phyloP scores from a whole-genome alignment of 2,329 filamentous ascomycete genomes.

The Aureobasidium sp. region DNA sequence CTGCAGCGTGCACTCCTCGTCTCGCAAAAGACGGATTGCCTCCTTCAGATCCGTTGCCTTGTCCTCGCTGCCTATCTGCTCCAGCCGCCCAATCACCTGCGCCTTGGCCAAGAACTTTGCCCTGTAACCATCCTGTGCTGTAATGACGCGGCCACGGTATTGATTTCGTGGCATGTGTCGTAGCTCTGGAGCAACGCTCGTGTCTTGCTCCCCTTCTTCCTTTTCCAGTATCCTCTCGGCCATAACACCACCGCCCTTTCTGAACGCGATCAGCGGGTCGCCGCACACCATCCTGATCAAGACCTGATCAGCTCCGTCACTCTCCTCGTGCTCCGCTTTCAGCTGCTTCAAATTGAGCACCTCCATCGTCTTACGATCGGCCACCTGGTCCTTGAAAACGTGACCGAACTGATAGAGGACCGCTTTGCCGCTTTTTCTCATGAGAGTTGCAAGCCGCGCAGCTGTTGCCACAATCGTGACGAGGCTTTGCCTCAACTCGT shows the following conservation, averaged over 20 bases:
- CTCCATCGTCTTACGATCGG: slow-evolving; percentile 23
- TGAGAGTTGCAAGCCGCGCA: slow-evolving; percentile 17
- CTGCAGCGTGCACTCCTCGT: not conserved
- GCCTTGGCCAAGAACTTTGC: slow-evolving; percentile 21
- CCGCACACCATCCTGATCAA: slow-evolving; percentile 24
- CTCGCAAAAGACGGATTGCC: not conserved
- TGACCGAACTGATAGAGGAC: slow-evolving; percentile 24
- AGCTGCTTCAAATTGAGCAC: slow-evolving; percentile 21
- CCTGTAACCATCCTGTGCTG: slow-evolving; percentile 20
- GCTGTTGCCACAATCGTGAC: slow-evolving; percentile 18
- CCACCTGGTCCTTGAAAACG: slow-evolving; percentile 26
- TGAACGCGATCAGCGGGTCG: slow-evolving; percentile 21
- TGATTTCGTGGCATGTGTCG: slow-evolving; percentile 13
- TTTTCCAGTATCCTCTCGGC: slow-evolving; percentile 16
- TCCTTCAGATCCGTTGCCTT: not conserved
- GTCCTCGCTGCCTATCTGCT: slow-evolving; percentile 18
- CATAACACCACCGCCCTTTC: slow-evolving; percentile 20
- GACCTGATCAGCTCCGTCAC: slow-evolving; percentile 19
- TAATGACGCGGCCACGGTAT: slow-evolving; percentile 5
- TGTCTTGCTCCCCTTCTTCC: slow-evolving; percentile 14
- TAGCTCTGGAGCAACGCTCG: not conserved
- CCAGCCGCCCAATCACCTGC: not conserved
- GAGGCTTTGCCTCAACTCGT: not conserved
- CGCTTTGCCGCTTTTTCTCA: slow-evolving; percentile 17
- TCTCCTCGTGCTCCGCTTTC: slow-evolving; percentile 14